Base-by-base conservation (phyloP, 768 basidiomycete species). In the Termitomyces sp. region DNA sequence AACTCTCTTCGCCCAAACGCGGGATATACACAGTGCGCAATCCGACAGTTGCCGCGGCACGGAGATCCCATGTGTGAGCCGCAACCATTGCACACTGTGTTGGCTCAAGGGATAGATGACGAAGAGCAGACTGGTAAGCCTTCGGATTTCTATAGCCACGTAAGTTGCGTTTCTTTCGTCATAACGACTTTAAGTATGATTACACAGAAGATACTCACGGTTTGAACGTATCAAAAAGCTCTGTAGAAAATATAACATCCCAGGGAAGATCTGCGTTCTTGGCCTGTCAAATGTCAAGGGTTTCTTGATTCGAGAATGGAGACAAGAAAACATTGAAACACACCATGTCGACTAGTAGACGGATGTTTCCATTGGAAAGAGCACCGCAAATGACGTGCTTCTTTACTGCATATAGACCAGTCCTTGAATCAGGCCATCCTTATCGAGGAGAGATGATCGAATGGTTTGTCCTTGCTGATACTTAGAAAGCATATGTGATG, bases 291-390 rank as follows among this genome's bases (percentile, higher is more conserved):
- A 43, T 32, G 34, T 60, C 37, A 47, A 37, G 36, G 10, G 12
- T 51, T 38, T 47, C 12, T 20, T n/a, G 25, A 29, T 38, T 8
- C n/a, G n/a, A 17, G 29, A 17, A 32, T 34, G 48, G 40, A 46
- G 7, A 32, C 3, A 2, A 10, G 29, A 4, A 45, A 10, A 12
- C 29, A 20, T 37, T 51, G 12, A 17, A 45, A 65, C 71, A 36
- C 61, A 85, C 87, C 84, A 88, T 80, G 66, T 89, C 86, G 0
- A 85, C 71, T 3, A 89, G 75, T 5, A 88, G 72, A 17, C 83
- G 74, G 45, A 87, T 75, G 65, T 84, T 89, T 9, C 86, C 88
- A 61, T 89, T 89, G 0, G 87, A 88, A 0, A 89, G 72, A 3
- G 82, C 77, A 1, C 77, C 77, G 11, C 88, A 79, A 53, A 86